Base-by-base conservation (phyloP, 768 basidiomycete genomes). In the Lyophyllum decastes region DNA sequence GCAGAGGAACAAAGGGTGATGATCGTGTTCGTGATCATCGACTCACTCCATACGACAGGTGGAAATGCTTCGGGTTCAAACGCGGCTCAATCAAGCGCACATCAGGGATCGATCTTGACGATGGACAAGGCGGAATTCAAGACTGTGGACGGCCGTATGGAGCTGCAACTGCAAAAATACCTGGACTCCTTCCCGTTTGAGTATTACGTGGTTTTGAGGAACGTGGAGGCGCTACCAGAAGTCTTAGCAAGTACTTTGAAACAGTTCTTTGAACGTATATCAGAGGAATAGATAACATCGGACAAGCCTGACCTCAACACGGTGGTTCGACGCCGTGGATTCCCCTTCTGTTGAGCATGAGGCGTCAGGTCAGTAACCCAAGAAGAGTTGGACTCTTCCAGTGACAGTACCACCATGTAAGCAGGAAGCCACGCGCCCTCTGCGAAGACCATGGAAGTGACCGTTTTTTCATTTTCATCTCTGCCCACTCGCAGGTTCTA, bases 171-270 rank as follows among this genome's bases (percentile, higher is more conserved):
- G 75, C 82, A 89, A 65, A 85, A 93, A 48, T 98, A 99, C 70
- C 74, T 98, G 64, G 96, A 98, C 68, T 88, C 93, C 2, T 98
- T 98, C 82, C 97, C 97, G 0, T 98, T 98, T 75, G 94, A 98
- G 74, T 96, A 95, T 68, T 98, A 94, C 64, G 89, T 98, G 48
- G 88, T 99, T n/a, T 71, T 99, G 50, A 78, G 95, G 58, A 84
- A 90, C 62, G 93, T 96, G 44, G 94, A 96, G 72, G 88, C 93
- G 17, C 74, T 99, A 35, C 96, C 97, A 2, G 91, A 95, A 54
- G 92, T 97, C 12, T 75, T 99, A 62, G 82, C 91, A 21, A 86
- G 87, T 47, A 97, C 94, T 1, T 73, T 99, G 58, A 89, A 91
- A 66, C 95, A 98, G 71, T 99, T 94, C 70, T 94, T 94, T 62